Base-by-base conservation (phyloP, 805 yeast species). In the Lipomyces oligophaga region DNA sequence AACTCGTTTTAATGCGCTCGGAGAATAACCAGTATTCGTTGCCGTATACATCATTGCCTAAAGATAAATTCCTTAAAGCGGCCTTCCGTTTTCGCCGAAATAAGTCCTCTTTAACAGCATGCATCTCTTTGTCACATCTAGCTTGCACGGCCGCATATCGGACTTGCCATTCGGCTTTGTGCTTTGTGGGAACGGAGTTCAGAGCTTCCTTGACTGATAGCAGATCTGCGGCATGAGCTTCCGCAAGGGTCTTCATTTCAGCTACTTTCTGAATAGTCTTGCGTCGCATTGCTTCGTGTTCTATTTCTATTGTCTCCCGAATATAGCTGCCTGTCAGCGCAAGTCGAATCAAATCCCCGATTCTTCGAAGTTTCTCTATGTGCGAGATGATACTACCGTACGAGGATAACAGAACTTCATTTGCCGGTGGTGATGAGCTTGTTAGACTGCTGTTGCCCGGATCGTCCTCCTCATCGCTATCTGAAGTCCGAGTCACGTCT, bases 21-120 rank as follows among this genome's bases (percentile, higher is more conserved):
- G 66, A 68, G 42, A 67, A 58, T 1, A 59, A 46, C 71, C 71
- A 67, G 54, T 65, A 67, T 30, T 44, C 44, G 49, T 67, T 67
- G 5, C 69, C 69, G 16, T 47, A 43, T 4, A 52, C 47, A 50
- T 67, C 71, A 5, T 21, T 34, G 25, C 68, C 67, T 22, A 67
- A 41, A 3, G 69, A 62, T n/a, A 56, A 38, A 5, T 66, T 67
- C 28, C 71, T 60, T 41, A 52, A 45, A 41, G 55, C 60, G 49
- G 52, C 53, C 43, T 65, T 66, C 47, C 63, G 59, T 30, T 49
- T 37, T 38, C 58, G 56, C 26, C 52, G 47, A 47, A 54, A 62
- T 22, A 58, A 47, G 32, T 55, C 58, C 34, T 61, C 64, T 51
- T 66, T 63, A 13, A 59, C 53, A 19, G 49, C 41, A 44, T 52